phyloP scores from a whole-genome alignment of 2,329 filamentous ascomycete genomes.

The Chaetomium sp. region DNA sequence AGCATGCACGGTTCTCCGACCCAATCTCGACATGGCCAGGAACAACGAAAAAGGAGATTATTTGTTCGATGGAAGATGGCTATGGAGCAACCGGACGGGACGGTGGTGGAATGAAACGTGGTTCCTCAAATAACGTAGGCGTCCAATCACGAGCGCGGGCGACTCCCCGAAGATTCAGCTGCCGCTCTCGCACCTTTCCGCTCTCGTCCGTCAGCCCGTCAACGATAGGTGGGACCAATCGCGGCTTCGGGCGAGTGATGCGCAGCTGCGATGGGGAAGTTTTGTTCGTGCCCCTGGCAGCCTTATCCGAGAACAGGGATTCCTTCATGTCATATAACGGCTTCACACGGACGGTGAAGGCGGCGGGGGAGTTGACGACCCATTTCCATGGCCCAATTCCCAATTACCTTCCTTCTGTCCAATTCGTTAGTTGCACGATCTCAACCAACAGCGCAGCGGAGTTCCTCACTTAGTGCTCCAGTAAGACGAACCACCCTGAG shows the following conservation, averaged over 20 bases:
- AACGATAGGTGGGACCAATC: conserved; percentile 14
- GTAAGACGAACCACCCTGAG: too few relatives aligned
- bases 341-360: neutral
- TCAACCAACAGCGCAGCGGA: too few relatives aligned
- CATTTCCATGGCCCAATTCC: too few relatives aligned
- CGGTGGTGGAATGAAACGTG: conserved; percentile 10
- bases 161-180: neutral
- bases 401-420: too few relatives aligned
- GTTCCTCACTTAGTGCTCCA: too few relatives aligned
- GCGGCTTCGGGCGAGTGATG: conserved; percentile 10
- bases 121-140: conserved; percentile 3
- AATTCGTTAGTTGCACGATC: too few relatives aligned
- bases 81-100: neutral
- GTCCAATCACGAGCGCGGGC: conserved; percentile 12
- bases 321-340: conserved; percentile 7
- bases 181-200: conserved; percentile 8
- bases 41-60: neutral
- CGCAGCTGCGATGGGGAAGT: conserved; percentile 21
- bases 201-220: conserved; percentile 12
- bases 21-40: too few relatives aligned
- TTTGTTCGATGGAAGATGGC: neutral
- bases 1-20: too few relatives aligned
- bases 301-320: conserved; percentile 4
- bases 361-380: neutral
- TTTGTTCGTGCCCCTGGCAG: conserved; percentile 8